Conservation (phyloP, 495 filamentous ascomycete genomes). For the Neurospora sp. region DNA sequence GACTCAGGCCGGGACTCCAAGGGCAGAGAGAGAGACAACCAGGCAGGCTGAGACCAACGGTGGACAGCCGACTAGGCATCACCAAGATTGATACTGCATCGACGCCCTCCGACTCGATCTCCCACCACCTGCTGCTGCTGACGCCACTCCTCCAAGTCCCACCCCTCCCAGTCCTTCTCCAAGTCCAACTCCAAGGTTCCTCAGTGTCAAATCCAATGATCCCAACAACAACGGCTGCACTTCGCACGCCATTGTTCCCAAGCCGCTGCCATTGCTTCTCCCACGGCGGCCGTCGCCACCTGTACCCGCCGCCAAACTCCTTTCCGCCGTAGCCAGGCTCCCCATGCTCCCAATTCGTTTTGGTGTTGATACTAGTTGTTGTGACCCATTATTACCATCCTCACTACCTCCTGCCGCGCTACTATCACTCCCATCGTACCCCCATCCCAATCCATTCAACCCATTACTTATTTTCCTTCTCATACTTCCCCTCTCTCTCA, state of each 20-base stretch:
- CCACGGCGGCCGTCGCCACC: not conserved
- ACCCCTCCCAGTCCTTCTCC: not conserved
- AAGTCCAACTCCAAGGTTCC: not conserved
- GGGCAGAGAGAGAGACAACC: not conserved
- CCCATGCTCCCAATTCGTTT: slow-evolving; percentile 2
- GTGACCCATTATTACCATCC: not conserved
- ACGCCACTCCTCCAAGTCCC: not conserved
- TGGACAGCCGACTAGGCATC: not conserved
- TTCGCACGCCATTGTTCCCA: not conserved
- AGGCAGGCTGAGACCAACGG: not conserved
- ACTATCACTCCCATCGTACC: not conserved
- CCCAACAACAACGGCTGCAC: not conserved
- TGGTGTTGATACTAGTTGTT: not conserved
- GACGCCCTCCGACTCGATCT: not conserved
- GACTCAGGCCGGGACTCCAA: not conserved
- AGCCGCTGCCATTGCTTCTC: not conserved
- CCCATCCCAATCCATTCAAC: not conserved
- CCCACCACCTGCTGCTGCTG: not conserved
- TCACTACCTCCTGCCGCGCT: not conserved
- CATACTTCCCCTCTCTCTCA: not conserved
- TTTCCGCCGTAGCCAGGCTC: not conserved
- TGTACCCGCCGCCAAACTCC: not conserved
- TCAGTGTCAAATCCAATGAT: not conserved
- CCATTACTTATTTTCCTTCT: not conserved
- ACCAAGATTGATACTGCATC: not conserved